Base-by-base conservation (phyloP, 139 green algal species). In the Gonium pectorale region DNA sequence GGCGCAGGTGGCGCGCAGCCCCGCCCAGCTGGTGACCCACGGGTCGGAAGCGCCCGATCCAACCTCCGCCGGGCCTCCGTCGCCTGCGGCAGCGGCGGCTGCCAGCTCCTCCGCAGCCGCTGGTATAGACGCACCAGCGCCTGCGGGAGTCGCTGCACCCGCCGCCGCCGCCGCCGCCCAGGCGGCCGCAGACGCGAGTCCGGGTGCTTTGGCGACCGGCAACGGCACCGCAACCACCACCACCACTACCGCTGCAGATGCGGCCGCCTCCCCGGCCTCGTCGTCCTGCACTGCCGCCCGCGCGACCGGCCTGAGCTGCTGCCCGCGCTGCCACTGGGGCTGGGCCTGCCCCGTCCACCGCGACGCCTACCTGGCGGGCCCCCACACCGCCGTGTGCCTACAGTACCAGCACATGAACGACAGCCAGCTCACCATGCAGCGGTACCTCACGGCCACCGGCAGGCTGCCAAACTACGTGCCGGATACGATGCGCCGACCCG, bases 241-340 rank as follows among this genome's bases (percentile, higher is more conserved):
- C 38, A 7, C 0, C 11, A 41, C n/a, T 26, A 40, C 29, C 4
- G 1, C 69, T 2, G 69, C 44, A 3, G 44, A 4, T 31, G 49
- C 31, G 31, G 71, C 71, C 9, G 63, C 63, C 31, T 38, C 33
- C 3, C 15, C 33, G 31, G 33, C 35, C 6, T 15, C 33, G 4
- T 2, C 63, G 2, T 33, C 17, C 63, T 17, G 9, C 27, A 38
- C 33, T 37, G 52, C 40, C n/a, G 31, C 2, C n/a, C n/a, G n/a
- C n/a, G n/a, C n/a, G n/a, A n/a, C n/a, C n/a, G 29, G 3, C 22
- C 60, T 84, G 56, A 52, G 13, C 26, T 84, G 78, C 78, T 84
- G 78, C 43, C 78, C 78, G 44, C 44, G 64, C 26, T 84, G 78
- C 78, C 44, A 84, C 43, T 84, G 78, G 78, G 78, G 78, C 26